These are phyloP conservation scores for Trichoderma atrobrunneum DNA, from an alignment of 2,329 filamentous ascomycete genomes.

Conservation along the genomic window DNA sequence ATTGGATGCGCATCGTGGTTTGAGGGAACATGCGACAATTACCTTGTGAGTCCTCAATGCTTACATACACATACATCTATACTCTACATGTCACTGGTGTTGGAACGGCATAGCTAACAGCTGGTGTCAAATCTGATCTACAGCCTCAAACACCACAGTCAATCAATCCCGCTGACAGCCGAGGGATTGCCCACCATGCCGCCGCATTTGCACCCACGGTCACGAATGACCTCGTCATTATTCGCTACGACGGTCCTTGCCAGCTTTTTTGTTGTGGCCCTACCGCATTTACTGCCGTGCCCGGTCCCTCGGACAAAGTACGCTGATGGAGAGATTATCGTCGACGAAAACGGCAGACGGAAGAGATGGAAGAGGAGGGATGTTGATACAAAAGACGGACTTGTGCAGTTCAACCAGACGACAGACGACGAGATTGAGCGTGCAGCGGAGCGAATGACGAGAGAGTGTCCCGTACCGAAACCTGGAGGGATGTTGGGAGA, in stretches of 20 bases:
- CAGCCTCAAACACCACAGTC: not conserved
- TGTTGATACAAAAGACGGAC: slow-evolving; percentile 43
- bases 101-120: not conserved
- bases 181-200: slow-evolving; percentile 54
- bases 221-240: slow-evolving; percentile 86
- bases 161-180: slow-evolving; percentile 6
- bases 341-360: slow-evolving; percentile 46
- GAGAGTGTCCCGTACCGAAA: slow-evolving; percentile 92
- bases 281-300: slow-evolving; percentile 89
- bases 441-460: slow-evolving; percentile 45
- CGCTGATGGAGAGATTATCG: slow-evolving; percentile 62
- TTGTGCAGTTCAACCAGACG: slow-evolving; percentile 47
- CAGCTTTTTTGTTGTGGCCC: slow-evolving; percentile 86
- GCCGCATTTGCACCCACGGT: slow-evolving; percentile 88
- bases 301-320: slow-evolving; percentile 74
- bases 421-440: slow-evolving; percentile 36
- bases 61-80: not conserved
- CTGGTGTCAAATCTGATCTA: not conserved
- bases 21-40: slow-evolving; percentile 23
- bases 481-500: slow-evolving; percentile 75
- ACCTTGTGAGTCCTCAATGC: slow-evolving; percentile 23
- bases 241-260: slow-evolving; percentile 90
- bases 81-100: not conserved
- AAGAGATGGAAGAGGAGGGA: slow-evolving; percentile 44
- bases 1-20: slow-evolving; percentile 3